A percentile compares a stretch with the other conserved stretches of the same genome.
Evolutionary conservation across 164 flowering plant species (phyloP).

Genomic region (Chloranthus sessilifolius): DNA sequence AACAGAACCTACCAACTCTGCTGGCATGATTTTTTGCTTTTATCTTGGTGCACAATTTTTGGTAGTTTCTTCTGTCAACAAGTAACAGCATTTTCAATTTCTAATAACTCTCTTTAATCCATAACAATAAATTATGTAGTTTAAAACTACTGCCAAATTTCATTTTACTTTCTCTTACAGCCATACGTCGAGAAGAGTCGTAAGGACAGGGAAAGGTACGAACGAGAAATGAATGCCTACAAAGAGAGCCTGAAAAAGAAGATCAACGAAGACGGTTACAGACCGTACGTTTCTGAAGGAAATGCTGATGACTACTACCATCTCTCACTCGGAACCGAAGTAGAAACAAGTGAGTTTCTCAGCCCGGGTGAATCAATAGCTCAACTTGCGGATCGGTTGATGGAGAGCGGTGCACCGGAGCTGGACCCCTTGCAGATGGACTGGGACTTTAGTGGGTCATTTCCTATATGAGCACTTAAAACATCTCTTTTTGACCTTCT

Average conservation of each 20-base stretch:
- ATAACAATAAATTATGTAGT: no score
- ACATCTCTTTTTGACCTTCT: no score
- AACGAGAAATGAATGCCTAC: constrained; percentile 24
- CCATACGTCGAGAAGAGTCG: constrained; percentile 36
- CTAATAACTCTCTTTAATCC: no score
- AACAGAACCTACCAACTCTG: no score
- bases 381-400: constrained; percentile 5
- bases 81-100: no score
- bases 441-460: constrained; percentile 11
- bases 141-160: background rate
- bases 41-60: no score
- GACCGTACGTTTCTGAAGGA: background rate
- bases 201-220: constrained; percentile 28
- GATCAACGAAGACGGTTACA: background rate
- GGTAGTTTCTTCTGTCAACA: no score
- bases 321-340: constrained; percentile 5
- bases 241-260: constrained; percentile 10
- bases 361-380: constrained; percentile 14
- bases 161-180: constrained; percentile 17
- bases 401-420: constrained; percentile 11
- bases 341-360: background rate
- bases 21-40: no score
- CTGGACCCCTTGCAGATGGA: constrained; percentile 5
- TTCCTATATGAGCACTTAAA: no score
- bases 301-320: constrained; percentile 12